Base-by-base conservation (phyloP, 179 eudicot species). In the Camellia oleifera region DNA sequence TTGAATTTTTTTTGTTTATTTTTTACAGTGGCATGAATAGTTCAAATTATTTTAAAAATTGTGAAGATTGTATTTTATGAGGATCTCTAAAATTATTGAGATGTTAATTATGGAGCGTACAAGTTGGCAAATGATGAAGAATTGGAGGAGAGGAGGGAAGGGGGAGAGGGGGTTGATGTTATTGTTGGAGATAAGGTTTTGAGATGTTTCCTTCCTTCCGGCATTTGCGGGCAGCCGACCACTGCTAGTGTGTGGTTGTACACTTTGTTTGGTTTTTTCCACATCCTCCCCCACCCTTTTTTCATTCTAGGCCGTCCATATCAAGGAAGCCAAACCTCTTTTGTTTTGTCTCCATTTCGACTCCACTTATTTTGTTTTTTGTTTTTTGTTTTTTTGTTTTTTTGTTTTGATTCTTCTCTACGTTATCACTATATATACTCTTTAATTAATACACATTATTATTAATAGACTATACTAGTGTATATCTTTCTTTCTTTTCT, bases 121-220 rank as follows among this genome's bases (percentile, higher is more conserved):
- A 65, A 65, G 42, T 65, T 23, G 69, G 44, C 48, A 32, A 8
- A 11, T 11, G 67, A 63, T n/a, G 11, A 7, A 26, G 32, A 0
- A 26, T 26, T 23, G 67, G 8, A 1, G 67, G 64, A 26, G 67
- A 32, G 32, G 32, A 26, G 1, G 32, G 32, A 26, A 26, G 32
- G 32, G 1, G 32, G 32, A 26, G 32, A 1, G 32, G 32, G 32
- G 32, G 32, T 26, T 26, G 32, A 26, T 26, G 32, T 7, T 63
- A 45, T 10, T 26, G 70, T 66, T 66, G 70, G 46, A 66, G 70
- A 66, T 66, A 66, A 66, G 48, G 70, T 66, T 66, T 66, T 32
- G 46, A 66, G 44, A 3, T 66, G 70, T 66, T 45, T 32, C 40
- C 40, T 32, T 32, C 2, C 40, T 66, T 66, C 15, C n/a, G 70